These are phyloP conservation scores for Populus tremula DNA, from an alignment of 345 rosid species.

Conservation along the genomic window DNA sequence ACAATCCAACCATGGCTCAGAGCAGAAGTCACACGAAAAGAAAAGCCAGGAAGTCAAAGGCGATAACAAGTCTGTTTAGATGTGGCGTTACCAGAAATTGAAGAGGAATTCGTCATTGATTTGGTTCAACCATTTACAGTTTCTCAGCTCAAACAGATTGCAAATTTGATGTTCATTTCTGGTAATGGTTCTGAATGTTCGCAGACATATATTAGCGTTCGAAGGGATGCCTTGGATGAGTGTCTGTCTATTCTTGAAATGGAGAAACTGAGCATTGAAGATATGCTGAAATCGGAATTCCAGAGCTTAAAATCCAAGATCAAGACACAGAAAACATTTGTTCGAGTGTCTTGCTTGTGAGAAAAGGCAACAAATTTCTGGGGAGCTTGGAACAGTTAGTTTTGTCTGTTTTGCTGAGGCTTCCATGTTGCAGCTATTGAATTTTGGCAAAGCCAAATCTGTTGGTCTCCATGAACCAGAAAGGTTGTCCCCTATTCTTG, in stretches of 20 bases:
- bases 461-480: constrained; percentile 71
- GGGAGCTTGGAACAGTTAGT: constrained; percentile 40
- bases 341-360: constrained; percentile 71
- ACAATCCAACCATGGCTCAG: not conserved
- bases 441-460: constrained; percentile 78
- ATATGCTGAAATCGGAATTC: constrained; percentile 82
- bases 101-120: no score
- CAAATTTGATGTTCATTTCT: no score
- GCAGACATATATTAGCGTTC: constrained; percentile 53
- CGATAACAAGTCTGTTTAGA: not conserved
- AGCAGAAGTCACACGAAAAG: not conserved
- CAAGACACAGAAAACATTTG: constrained; percentile 62
- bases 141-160: no score
- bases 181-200: constrained; percentile 51
- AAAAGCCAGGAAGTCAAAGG: not conserved
- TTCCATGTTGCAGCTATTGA: constrained; percentile 69
- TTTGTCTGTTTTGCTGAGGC: constrained; percentile 63
- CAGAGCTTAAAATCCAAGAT: constrained; percentile 59
- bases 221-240: constrained; percentile 76
- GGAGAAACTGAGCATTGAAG: constrained; percentile 80
- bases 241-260: constrained; percentile 66
- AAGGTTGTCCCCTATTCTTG: constrained; percentile 64
- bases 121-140: no score
- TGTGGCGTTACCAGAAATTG: no score
- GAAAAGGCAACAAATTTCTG: constrained; percentile 64